A percentile compares a stretch with the other conserved stretches of the same genome.
Conservation (phyloP, 257 asterid species). For the Solanum chmielewskii region DNA sequence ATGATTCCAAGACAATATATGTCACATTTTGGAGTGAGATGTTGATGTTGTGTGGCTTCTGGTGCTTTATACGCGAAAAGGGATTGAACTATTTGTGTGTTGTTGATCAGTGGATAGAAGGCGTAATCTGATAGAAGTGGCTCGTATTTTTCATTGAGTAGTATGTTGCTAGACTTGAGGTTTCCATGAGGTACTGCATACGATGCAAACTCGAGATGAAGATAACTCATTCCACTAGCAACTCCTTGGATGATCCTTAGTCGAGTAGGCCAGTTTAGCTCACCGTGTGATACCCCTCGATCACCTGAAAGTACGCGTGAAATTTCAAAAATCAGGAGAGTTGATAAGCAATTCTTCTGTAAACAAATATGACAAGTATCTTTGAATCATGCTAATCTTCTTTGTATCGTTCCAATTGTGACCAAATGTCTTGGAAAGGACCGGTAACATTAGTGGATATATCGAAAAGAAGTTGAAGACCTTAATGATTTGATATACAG, state of each 20-base stretch:
- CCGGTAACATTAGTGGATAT: neutral
- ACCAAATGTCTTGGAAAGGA: neutral
- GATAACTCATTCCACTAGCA: slow-evolving; percentile 70
- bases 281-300: slow-evolving; percentile 47
- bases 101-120: slow-evolving; percentile 43
- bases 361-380: neutral
- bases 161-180: slow-evolving; percentile 85
- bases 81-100: slow-evolving; percentile 35
- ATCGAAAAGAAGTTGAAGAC: neutral
- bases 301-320: slow-evolving; percentile 37
- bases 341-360: neutral
- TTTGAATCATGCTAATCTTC: neutral
- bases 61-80: slow-evolving; percentile 56
- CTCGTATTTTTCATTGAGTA: slow-evolving; percentile 35
- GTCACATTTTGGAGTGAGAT: slow-evolving; percentile 59
- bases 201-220: slow-evolving; percentile 54
- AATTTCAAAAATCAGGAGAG: neutral
- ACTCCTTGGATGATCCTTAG: slow-evolving; percentile 70
- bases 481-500: neutral
- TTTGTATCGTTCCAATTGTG: neutral
- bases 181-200: slow-evolving; percentile 79
- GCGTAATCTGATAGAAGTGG: slow-evolving; percentile 85
- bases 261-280: slow-evolving; percentile 58
- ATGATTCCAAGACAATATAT: slow-evolving; percentile 73
- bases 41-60: slow-evolving; percentile 43